These are phyloP conservation scores for Psilocybe tampanensis DNA, from an alignment of 768 basidiomycete genomes.

Conservation along the genomic window DNA sequence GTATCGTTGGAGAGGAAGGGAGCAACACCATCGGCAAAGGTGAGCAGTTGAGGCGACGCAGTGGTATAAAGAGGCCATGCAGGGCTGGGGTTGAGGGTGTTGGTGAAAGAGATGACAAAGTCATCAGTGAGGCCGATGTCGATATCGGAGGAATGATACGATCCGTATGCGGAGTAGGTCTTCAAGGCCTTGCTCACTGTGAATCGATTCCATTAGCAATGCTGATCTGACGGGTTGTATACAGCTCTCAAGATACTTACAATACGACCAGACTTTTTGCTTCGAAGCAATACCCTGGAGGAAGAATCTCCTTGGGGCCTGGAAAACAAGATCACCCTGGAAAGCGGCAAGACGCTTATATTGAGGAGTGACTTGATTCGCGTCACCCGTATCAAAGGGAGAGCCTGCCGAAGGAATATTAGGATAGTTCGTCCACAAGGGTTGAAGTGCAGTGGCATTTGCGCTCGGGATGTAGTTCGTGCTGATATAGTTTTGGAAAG, in stretches of 20 bases:
- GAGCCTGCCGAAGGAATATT: slow-evolving; percentile 42
- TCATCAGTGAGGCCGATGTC: not conserved
- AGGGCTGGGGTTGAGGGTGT: not conserved
- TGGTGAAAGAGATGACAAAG: not conserved
- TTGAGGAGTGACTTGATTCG: slow-evolving; percentile 44
- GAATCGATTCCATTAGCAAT: not conserved
- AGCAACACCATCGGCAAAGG: not conserved
- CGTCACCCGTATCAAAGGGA: slow-evolving; percentile 47
- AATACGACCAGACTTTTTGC: slow-evolving; percentile 47
- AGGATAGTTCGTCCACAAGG: slow-evolving; percentile 36
- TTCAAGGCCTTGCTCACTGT: not conserved
- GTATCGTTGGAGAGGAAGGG: not conserved
- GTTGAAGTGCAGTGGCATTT: slow-evolving; percentile 17
- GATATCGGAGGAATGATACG: not conserved
- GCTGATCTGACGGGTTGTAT: not conserved
- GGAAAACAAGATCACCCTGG: slow-evolving; percentile 52
- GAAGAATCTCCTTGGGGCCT: slow-evolving; percentile 53
- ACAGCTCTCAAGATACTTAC: slow-evolving; percentile 25
- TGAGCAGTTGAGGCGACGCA: not conserved
- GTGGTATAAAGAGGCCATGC: not conserved
- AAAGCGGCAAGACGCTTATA: slow-evolving; percentile 55
- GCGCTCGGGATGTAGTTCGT: slow-evolving; percentile 21
- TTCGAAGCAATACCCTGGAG: slow-evolving; percentile 38
- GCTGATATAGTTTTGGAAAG: slow-evolving; percentile 1
- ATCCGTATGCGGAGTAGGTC: not conserved